These are phyloP conservation scores for Boletales sp. DNA, from an alignment of 768 basidiomycete species.

Conservation along the genomic window DNA sequence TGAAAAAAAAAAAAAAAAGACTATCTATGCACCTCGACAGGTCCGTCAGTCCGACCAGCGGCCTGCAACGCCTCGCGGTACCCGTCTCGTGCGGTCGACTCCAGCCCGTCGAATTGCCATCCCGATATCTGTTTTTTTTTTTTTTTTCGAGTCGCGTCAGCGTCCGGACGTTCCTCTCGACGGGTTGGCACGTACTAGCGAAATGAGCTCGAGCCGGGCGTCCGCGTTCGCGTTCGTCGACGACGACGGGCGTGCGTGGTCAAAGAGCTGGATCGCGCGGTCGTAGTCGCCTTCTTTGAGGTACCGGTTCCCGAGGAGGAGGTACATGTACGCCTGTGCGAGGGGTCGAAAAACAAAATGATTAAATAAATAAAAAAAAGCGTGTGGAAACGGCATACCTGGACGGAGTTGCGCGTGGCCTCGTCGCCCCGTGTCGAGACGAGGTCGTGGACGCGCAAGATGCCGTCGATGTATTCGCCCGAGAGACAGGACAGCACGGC, in stretches of 20 bases:
- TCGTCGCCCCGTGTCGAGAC: background rate
- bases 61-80: background rate
- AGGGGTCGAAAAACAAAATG: no score
- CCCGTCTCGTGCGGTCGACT: background rate
- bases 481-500: constrained; percentile 1
- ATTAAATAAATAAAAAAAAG: no score
- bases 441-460: background rate
- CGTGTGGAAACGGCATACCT: background rate
- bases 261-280: background rate
- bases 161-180: no score
- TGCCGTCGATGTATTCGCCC: constrained; percentile 1
- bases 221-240: background rate
- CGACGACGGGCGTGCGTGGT: background rate
- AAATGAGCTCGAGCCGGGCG: background rate
- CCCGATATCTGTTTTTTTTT: constrained; percentile 1
- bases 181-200: background rate
- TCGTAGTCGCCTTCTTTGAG: constrained; percentile 3
- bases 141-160: background rate
- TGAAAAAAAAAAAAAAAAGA: background rate
- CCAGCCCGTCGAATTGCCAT: constrained; percentile 3
- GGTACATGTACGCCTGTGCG: constrained; percentile 6
- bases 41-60: background rate
- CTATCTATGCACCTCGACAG: background rate
- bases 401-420: background rate
- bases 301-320: constrained; percentile 2